These are phyloP conservation scores for Apiotrichum sp. DNA, from an alignment of 1,284 basidiomycete species.

Conservation along the genomic window DNA sequence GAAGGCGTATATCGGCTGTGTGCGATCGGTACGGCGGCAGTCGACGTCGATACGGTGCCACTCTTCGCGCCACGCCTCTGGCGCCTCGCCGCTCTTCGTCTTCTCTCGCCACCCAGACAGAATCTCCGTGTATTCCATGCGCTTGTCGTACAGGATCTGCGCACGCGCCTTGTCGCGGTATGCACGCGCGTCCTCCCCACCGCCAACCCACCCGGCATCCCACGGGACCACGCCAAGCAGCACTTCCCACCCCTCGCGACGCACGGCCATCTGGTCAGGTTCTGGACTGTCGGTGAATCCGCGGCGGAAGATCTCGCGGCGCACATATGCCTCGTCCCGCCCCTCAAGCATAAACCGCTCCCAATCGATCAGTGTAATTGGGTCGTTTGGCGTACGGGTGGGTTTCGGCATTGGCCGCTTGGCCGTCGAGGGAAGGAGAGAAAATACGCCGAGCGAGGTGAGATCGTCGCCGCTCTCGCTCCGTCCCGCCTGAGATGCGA, in stretches of 20 bases:
- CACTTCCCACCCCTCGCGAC: constrained; percentile 77
- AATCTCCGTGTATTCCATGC: constrained; percentile 61
- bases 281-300: constrained; percentile 64
- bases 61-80: constrained; percentile 44
- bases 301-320: constrained; percentile 42
- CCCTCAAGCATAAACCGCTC: constrained; percentile 35
- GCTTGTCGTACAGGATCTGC: constrained; percentile 58
- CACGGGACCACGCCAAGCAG: constrained; percentile 77
- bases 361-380: constrained; percentile 39
- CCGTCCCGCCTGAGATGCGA: constrained; percentile 33
- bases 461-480: constrained; percentile 50
- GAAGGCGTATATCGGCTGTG: constrained; percentile 73
- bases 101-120: constrained; percentile 66
- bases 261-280: constrained; percentile 66
- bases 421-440: constrained; percentile 55
- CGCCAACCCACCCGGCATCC: constrained; percentile 53
- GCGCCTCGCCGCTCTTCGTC: constrained; percentile 27
- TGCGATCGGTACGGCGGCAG: constrained; percentile 92
- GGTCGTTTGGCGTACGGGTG: constrained; percentile 42
- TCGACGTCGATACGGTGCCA: constrained; percentile 59
- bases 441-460: constrained; percentile 78
- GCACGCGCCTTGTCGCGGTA: constrained; percentile 44
- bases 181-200: constrained; percentile 20
- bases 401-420: constrained; percentile 35
- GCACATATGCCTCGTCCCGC: constrained; percentile 37